Evolutionary conservation across 768 basidiomycete species (phyloP).

Genomic region (Boletus pseudopeckii): DNA sequence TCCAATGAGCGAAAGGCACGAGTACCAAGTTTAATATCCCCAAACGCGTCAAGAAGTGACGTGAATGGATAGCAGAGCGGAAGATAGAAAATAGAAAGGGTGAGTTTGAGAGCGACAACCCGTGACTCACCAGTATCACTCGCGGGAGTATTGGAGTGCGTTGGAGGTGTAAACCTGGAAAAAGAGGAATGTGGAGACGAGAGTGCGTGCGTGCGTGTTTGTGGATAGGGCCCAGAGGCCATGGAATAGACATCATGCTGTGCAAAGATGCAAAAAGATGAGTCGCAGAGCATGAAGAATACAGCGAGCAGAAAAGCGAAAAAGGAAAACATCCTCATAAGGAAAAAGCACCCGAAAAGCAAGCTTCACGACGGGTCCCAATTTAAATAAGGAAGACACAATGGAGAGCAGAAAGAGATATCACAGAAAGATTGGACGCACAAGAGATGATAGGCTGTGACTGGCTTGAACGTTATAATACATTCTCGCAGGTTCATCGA

Average conservation of each 20-base stretch:
- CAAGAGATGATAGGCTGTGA: constrained; percentile 24
- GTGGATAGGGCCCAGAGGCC: background rate
- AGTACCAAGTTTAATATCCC: background rate
- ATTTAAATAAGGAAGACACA: background rate
- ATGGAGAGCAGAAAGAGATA: background rate
- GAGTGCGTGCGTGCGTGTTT: constrained; percentile 4
- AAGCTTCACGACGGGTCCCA: no score
- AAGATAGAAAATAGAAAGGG: background rate
- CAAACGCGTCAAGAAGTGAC: background rate
- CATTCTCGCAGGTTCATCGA: constrained; percentile 3
- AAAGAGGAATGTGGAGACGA: constrained; percentile 21
- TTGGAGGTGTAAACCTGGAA: constrained; percentile 22
- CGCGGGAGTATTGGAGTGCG: constrained; percentile 24
- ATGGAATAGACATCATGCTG: constrained; percentile 17
- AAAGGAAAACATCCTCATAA: no score
- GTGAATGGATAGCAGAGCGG: background rate
- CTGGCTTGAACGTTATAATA: constrained; percentile 15
- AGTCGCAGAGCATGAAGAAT: background rate
- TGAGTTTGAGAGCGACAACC: background rate
- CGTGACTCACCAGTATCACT: constrained; percentile 27
- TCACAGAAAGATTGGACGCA: constrained; percentile 11
- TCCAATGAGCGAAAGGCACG: background rate
- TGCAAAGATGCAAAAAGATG: background rate
- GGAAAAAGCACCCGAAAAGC: background rate
- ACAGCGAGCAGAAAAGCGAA: background rate